phyloP scores from a whole-genome alignment of 495 filamentous ascomycete genomes.

The Talaromyces borbonicus region DNA sequence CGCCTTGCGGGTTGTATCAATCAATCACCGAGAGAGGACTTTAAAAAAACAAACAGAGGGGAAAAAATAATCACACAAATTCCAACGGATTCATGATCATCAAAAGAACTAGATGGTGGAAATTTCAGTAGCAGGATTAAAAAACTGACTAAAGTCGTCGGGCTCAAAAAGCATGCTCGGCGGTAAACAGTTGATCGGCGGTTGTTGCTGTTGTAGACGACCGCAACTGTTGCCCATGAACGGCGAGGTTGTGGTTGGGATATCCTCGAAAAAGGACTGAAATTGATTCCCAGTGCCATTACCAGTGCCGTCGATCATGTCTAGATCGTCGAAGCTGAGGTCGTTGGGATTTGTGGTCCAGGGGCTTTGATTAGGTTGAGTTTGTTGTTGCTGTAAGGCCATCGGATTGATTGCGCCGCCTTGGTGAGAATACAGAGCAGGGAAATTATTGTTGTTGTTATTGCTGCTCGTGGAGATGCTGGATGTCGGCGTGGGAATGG shows the following conservation, averaged over 20 bases:
- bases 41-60: too few relatives aligned
- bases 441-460: background rate
- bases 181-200: conserved; percentile 32
- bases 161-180: conserved; percentile 20
- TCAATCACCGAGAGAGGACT: too few relatives aligned
- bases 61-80: too few relatives aligned
- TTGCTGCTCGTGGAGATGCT: background rate
- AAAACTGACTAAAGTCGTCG: conserved; percentile 7
- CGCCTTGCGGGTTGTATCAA: too few relatives aligned
- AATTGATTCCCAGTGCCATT: conserved; percentile 16
- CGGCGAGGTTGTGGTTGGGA: background rate
- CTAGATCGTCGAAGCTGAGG: conserved; percentile 28
- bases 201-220: conserved; percentile 25
- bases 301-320: conserved; percentile 25
- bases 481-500: conserved; percentile 5
- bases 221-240: conserved; percentile 22
- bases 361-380: background rate
- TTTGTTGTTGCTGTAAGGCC: conserved; percentile 4
- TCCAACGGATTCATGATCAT: too few relatives aligned
- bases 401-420: conserved; percentile 1
- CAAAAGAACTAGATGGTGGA: conserved; percentile 25
- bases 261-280: conserved; percentile 13
- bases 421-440: background rate
- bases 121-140: conserved; percentile 30
- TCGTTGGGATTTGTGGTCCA: conserved; percentile 2